Percentiles rank a stretch among this genome's conserved stretches.
Evolutionary conservation across 202 grass and related monocot genomes (phyloP).

Genomic region (Panicum virgatum): DNA sequence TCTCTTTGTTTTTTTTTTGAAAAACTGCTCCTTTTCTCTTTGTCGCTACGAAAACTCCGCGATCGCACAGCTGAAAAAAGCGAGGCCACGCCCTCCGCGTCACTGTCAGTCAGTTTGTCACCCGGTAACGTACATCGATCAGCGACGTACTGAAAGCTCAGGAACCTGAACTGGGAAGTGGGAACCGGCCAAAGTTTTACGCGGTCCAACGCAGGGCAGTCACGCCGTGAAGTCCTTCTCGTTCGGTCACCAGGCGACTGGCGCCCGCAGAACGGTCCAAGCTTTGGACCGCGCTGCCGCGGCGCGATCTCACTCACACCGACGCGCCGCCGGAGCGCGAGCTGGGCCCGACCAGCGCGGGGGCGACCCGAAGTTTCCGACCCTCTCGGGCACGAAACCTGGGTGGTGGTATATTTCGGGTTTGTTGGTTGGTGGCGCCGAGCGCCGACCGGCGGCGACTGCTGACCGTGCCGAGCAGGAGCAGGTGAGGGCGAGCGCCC

Average conservation of each 20-base stretch:
- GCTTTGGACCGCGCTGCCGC: not conserved
- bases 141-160: not conserved
- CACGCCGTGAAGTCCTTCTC: not conserved
- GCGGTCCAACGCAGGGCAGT: conserved; percentile 15
- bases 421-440: conserved; percentile 13
- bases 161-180: not conserved
- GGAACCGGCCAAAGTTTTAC: conserved; percentile 33
- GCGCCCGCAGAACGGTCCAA: not conserved
- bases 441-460: not conserved
- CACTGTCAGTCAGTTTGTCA: not conserved
- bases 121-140: not conserved
- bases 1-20: no score
- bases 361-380: not conserved
- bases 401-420: rapidly evolving
- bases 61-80: not conserved
- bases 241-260: not conserved
- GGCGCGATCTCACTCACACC: not conserved
- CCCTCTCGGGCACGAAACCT: not conserved
- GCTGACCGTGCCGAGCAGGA: conserved; percentile 9
- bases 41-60: conserved; percentile 1
- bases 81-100: not conserved
- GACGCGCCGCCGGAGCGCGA: not conserved
- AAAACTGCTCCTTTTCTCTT: not conserved
- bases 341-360: conserved; percentile 21
- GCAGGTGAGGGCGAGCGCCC: conserved; percentile 12